Evolutionary conservation across 2,329 filamentous ascomycete genomes (phyloP), one percentile per base, ranked within the genome.

Genomic region (Fusarium sacchari): DNA sequence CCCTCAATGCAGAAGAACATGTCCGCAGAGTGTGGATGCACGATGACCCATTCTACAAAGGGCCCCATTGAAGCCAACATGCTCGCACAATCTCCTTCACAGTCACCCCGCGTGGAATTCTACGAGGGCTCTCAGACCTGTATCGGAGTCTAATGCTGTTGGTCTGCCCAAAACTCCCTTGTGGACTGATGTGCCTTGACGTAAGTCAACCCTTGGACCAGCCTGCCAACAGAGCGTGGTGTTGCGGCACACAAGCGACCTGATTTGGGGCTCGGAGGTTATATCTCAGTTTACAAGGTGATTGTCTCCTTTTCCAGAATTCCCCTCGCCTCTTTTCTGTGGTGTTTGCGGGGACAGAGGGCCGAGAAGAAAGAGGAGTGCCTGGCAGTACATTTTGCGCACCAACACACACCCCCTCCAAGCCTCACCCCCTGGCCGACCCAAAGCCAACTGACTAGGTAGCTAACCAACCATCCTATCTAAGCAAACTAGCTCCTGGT

Each of bases 131-230:
- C 37, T 40, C 61, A 69, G 58, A 56, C 65, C 60, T 69, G 61
- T 62, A 74, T 67, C 52, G 42, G 68, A 63, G 60, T 69, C 71
- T 66, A 67, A 64, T 76, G 67, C 62, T 56, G 69, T 76, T 77
- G 71, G 76, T 66, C 64, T 75, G 53, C 61, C 62, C 57, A 66
- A 64, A 65, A 60, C 59, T 69, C 53, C 63, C 60, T 65, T 78
- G 73, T 78, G 74, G 76, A 77, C 73, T 75, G 72, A 78, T 73
- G 73, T 70, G 60, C 70, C 72, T 79, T 78, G 77, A 78, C 78
- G 74, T 79, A 79, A 74, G 71, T 76, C 69, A 70, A 69, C 50
- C 62, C 65, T 60, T 56, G 59, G 64, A 42, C 60, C 65, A 59
- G 66, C 46, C 60, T 75, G 68, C 68, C 73, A 69, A 77, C 76